Percentiles rank a stretch among this genome's conserved stretches.
phyloP scores from a whole-genome alignment of 306 rosid genomes.

The Quercus ilex region DNA sequence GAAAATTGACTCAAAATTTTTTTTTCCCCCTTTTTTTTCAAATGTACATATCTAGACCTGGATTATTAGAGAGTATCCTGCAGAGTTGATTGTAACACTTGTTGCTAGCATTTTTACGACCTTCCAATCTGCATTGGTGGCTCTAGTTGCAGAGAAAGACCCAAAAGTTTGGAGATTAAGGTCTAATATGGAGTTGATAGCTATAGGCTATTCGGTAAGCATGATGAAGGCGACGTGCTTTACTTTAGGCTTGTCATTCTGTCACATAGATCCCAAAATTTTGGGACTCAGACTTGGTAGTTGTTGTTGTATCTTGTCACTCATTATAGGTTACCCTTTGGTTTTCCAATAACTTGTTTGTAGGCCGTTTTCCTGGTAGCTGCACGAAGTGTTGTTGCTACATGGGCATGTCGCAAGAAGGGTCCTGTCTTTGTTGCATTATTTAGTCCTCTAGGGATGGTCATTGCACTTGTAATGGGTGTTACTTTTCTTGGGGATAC shows the following conservation, averaged over 20 bases:
- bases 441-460: slow-evolving; percentile 41
- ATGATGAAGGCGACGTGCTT: background rate
- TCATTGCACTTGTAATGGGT: slow-evolving; percentile 49
- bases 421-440: slow-evolving; percentile 50
- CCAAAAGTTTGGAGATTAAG: slow-evolving; percentile 27
- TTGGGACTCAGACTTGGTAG: too few species aligned
- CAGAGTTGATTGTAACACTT: slow-evolving; percentile 32
- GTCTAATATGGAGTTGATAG: slow-evolving; percentile 23
- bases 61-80: slow-evolving; percentile 36
- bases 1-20: background rate
- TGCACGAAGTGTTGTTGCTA: slow-evolving; percentile 2
- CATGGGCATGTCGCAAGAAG: slow-evolving; percentile 42
- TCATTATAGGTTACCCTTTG: background rate
- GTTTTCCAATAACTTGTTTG: slow-evolving; percentile 1
- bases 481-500: slow-evolving; percentile 40
- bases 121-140: slow-evolving; percentile 26
- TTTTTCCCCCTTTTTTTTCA: background rate
- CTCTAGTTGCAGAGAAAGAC: slow-evolving; percentile 28
- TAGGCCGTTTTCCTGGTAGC: slow-evolving; percentile 37
- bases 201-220: slow-evolving; percentile 32
- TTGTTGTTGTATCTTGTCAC: background rate
- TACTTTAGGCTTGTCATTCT: background rate
- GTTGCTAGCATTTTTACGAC: slow-evolving; percentile 9
- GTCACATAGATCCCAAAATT: too few species aligned
- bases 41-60: slow-evolving; percentile 24